A percentile compares a stretch with the other conserved stretches of the same genome.
These are phyloP conservation scores for Tolypocladium nubicola DNA, from an alignment of 2,329 filamentous ascomycete genomes.

Conservation along the genomic window DNA sequence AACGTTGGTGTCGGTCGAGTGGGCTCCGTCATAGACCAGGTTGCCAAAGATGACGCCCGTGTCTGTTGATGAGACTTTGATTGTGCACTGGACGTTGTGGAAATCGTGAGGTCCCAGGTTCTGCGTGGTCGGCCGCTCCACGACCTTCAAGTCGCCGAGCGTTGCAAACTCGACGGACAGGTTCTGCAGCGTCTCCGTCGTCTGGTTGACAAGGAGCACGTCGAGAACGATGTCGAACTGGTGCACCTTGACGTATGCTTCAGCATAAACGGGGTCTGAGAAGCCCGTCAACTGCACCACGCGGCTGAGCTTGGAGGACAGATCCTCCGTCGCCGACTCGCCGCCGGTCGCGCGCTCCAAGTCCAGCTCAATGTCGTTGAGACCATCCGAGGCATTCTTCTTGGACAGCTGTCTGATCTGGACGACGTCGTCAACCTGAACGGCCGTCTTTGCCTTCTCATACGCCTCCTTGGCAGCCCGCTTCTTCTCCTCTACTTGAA, in stretches of 20 bases:
- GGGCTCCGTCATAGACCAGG: conserved; percentile 90
- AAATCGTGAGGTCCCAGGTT: conserved; percentile 94
- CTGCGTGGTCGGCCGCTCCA: conserved; percentile 91
- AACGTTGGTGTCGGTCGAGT: conserved; percentile 87
- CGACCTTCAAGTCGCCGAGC: conserved; percentile 91
- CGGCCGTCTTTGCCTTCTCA: conserved; percentile 85
- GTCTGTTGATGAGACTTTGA: conserved; percentile 97
- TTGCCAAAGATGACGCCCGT: conserved; percentile 99
- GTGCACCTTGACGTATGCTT: conserved; percentile 97
- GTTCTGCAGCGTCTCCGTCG: conserved; percentile 91
- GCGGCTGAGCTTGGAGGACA: conserved; percentile 87
- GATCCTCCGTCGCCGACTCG: conserved; percentile 70
- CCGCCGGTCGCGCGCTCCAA: conserved; percentile 91
- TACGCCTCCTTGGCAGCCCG: conserved; percentile 86
- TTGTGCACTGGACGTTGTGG: conserved; percentile 95
- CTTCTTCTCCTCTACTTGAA: conserved; percentile 96
- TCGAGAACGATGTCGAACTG: conserved; percentile 98
- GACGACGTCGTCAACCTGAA: conserved; percentile 93
- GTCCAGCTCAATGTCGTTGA: conserved; percentile 80
- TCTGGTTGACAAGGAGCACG: conserved; percentile 94
- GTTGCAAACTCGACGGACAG: conserved; percentile 98
- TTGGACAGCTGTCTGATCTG: conserved; percentile 86
- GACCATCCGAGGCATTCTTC: conserved; percentile 73
- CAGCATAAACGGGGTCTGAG: conserved; percentile 96
- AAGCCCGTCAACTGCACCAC: conserved; percentile 97